phyloP scores from a whole-genome alignment of 257 asterid species.

The Petunia secreta region DNA sequence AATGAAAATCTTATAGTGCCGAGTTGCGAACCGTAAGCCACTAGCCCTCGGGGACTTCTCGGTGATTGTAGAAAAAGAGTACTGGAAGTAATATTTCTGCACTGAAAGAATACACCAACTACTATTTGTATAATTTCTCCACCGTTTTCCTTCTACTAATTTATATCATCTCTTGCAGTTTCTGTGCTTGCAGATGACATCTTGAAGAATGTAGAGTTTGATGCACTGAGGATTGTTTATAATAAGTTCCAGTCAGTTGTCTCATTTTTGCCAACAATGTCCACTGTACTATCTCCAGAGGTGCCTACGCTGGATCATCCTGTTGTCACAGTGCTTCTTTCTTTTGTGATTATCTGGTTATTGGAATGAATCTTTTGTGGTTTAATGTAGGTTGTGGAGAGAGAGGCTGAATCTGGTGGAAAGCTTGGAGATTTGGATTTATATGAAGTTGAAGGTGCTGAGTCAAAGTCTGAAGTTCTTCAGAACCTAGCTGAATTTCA shows the following conservation, averaged over 20 bases:
- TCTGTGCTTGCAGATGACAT: constrained; percentile 97
- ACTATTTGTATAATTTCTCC: not conserved
- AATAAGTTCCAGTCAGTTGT: constrained; percentile 95
- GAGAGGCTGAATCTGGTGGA: constrained; percentile 95
- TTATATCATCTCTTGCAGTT: constrained; percentile 50
- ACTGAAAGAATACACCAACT: not conserved
- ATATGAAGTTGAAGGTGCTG: constrained; percentile 96
- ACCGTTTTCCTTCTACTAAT: constrained; percentile 27
- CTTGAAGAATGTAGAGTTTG: constrained; percentile 88
- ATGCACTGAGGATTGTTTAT: constrained; percentile 80
- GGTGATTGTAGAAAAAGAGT: too few species aligned
- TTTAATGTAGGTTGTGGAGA: constrained; percentile 66
- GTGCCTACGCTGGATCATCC: constrained; percentile 41
- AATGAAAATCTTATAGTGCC: not conserved
- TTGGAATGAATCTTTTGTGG: constrained; percentile 22
- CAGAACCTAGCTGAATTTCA: constrained; percentile 97
- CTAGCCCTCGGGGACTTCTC: too few species aligned
- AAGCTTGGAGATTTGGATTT: constrained; percentile 84
- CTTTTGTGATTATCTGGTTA: constrained; percentile 19
- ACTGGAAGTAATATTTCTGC: not conserved
- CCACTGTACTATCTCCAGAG: constrained; percentile 96
- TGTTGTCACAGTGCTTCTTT: constrained; percentile 24
- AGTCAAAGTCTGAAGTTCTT: constrained; percentile 89
- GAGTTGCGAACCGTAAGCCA: too few species aligned
- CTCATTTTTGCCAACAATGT: constrained; percentile 67